Conservation (phyloP, 371 early-diverging fungal species). For the Rhizomucor pusillus region DNA sequence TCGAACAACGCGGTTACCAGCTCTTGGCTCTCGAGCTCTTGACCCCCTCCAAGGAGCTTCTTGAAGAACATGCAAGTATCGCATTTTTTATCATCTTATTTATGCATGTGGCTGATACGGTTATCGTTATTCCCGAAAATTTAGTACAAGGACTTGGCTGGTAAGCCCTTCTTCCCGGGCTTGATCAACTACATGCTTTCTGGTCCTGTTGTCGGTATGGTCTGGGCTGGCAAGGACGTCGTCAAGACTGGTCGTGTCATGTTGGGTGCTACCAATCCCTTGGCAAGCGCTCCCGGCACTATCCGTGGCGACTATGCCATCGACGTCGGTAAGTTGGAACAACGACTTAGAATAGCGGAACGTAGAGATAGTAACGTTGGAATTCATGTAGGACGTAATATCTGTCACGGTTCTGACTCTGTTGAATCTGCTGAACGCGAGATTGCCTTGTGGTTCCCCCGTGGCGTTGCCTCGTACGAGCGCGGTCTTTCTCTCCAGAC, state of each 20-base stretch:
- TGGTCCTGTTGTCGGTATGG: conserved; percentile 93
- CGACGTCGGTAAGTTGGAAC: conserved; percentile 54
- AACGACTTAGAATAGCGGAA: conserved; percentile 4
- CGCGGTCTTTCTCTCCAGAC: conserved; percentile 58
- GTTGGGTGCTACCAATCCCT: conserved; percentile 95
- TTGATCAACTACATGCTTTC: conserved; percentile 86
- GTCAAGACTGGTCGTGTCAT: conserved; percentile 96
- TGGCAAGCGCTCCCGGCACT: conserved; percentile 95
- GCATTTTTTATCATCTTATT: neutral
- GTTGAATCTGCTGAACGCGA: conserved; percentile 98
- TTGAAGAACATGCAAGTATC: conserved; percentile 83
- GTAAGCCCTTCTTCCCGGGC: conserved; percentile 95
- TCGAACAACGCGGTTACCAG: conserved; percentile 87
- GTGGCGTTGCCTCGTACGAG: conserved; percentile 63
- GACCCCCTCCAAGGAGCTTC: conserved; percentile 71
- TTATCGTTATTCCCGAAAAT: no score
- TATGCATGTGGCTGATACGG: neutral
- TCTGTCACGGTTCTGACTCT: conserved; percentile 99
- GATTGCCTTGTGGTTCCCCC: conserved; percentile 97
- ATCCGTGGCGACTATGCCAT: conserved; percentile 99
- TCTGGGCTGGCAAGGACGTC: conserved; percentile 96
- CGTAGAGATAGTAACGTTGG: neutral
- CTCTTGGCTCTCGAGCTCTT: conserved; percentile 84
- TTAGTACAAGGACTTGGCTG: conserved; percentile 88
- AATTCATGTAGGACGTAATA: conserved; percentile 72